Evolutionary conservation across 495 filamentous ascomycete genomes (phyloP).

Genomic region (Cairneyella variabilis): DNA sequence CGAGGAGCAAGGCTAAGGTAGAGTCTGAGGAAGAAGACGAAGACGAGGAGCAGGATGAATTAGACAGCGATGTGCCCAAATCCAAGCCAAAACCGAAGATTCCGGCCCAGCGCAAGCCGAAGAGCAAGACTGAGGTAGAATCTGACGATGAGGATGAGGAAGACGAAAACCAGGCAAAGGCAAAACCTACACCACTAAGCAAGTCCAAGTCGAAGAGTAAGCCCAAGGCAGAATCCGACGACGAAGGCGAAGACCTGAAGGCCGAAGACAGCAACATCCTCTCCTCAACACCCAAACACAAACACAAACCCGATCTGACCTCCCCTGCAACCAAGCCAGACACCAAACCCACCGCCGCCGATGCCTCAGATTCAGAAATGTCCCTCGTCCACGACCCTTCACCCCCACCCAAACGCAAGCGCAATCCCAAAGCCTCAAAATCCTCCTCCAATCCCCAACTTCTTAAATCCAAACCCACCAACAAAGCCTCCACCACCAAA

Average conservation of each 20-base stretch:
- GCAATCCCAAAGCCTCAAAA: slow-evolving; percentile 28
- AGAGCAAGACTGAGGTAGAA: slow-evolving; percentile 27
- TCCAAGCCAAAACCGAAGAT: background rate
- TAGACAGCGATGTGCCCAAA: background rate
- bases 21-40: slow-evolving; percentile 3
- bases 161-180: slow-evolving; percentile 14
- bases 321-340: slow-evolving; percentile 15
- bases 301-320: slow-evolving; percentile 16
- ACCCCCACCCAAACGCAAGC: slow-evolving; percentile 44
- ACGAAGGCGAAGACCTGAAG: background rate
- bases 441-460: slow-evolving; percentile 14
- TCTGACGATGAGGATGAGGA: slow-evolving; percentile 23
- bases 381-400: slow-evolving; percentile 73
- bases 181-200: slow-evolving; percentile 1
- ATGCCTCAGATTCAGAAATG: slow-evolving; percentile 71
- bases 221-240: background rate
- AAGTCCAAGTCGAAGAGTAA: background rate
- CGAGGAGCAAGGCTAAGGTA: background rate
- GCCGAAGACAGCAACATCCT: slow-evolving; percentile 19
- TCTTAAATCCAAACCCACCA: slow-evolving; percentile 22
- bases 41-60: background rate
- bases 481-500: background rate
- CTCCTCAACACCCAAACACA: slow-evolving; percentile 18
- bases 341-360: slow-evolving; percentile 14
- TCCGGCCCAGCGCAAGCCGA: slow-evolving; percentile 11